Base-by-base conservation (phyloP, 345 rosid genomes). In the Cochlearia excelsa region DNA sequence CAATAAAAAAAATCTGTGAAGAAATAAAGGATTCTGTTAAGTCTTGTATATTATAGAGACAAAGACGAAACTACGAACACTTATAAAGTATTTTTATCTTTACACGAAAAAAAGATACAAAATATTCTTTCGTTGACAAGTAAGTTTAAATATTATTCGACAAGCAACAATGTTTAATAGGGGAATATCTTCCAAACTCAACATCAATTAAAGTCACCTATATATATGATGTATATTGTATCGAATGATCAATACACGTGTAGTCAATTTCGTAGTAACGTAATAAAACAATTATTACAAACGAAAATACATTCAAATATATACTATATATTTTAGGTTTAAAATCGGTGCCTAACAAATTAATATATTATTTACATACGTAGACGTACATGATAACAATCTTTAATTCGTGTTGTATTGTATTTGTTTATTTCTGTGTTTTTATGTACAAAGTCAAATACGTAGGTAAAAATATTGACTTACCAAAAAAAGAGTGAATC, bases 161-260 rank as follows among this genome's bases (percentile, higher is more conserved):
- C 45, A 40, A 54, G 62, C 51, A 69, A 54, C 61, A 46, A 47
- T 54, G 38, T 68, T 46, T 23, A 9, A 47, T 40, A 61, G 56
- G 51, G 16, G 57, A 34, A 68, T 61, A 54, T 61, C 48, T 54
- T 61, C 16, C 45, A 48, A 40, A 41, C 33, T 46, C 41, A 47
- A 61, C 9, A 61, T 54, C 62, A 42, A 6, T 41, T 16, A 16
- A 16, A 16, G 0, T 0, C 23, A 16, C 23, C 23, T 16, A 16
- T 16, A 16, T 16, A 16, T 16, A 16, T 16, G 23, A 16, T 16
- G 23, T 16, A 16, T 16, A 16, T 16, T 16, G 23, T 0, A 16
- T 16, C 23, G 23, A 40, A 54, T 43, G 40, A 26, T n/a, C 26
- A 46, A 3, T 7, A 52, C 1, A 59, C 34, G 54, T 45, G 11